Conservation (phyloP, 257 asterid species). For the Perilla frutescens region DNA sequence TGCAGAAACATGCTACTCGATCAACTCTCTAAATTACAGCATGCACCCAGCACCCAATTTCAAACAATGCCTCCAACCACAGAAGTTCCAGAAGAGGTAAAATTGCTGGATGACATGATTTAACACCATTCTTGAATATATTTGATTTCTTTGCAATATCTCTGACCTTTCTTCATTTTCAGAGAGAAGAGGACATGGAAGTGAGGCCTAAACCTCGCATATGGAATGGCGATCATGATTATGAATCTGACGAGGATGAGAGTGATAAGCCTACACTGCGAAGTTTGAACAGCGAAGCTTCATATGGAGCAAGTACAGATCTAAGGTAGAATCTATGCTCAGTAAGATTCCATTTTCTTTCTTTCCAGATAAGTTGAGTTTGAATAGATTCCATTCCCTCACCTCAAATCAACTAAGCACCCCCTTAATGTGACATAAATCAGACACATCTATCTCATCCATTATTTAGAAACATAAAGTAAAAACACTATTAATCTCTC, state of each 20-base stretch:
- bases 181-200: slow-evolving; percentile 85
- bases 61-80: slow-evolving; percentile 67
- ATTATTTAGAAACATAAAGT: not conserved
- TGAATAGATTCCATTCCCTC: not conserved
- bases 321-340: slow-evolving; percentile 51
- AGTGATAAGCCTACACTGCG: slow-evolving; percentile 52
- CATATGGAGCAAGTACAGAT: slow-evolving; percentile 43
- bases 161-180: slow-evolving; percentile 34
- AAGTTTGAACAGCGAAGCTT: slow-evolving; percentile 49
- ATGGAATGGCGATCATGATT: slow-evolving; percentile 78
- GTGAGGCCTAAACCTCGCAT: slow-evolving; percentile 80
- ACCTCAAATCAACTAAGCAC: not conserved
- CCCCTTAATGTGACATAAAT: not conserved
- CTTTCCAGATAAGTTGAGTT: slow-evolving; percentile 13
- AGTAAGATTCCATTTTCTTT: slow-evolving; percentile 8
- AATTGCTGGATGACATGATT: slow-evolving; percentile 17
- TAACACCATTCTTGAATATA: not conserved
- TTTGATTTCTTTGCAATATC: slow-evolving; percentile 21
- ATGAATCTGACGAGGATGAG: slow-evolving; percentile 77
- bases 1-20: slow-evolving; percentile 80
- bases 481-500: not conserved
- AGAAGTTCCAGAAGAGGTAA: slow-evolving; percentile 81
- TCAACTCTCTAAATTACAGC: slow-evolving; percentile 74
- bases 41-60: slow-evolving; percentile 86
- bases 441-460: not conserved